Base-by-base conservation (phyloP, 2,329 filamentous ascomycete species). In the Ophiostoma pallidulum region DNA sequence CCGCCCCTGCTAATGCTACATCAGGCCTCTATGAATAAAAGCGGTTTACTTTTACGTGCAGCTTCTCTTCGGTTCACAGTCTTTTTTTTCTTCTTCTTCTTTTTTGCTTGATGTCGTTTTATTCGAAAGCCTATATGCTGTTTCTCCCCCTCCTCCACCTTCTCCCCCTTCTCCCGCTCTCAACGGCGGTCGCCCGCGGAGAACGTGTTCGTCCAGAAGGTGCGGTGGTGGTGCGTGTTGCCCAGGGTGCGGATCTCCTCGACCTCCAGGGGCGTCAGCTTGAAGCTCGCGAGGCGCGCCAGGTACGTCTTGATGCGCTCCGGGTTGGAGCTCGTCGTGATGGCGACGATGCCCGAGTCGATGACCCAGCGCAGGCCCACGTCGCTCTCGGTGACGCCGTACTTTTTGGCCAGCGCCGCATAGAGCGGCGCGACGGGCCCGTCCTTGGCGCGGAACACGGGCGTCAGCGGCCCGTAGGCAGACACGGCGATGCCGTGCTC, bases 241-340 rank as follows among this genome's bases (percentile, higher is more conserved):
- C 82, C 82, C 31, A 72, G 57, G 54, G 73, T 67, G 0, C 69
- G 59, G 51, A 85, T 78, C 45, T 74, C 69, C 39, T 71, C 62
- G 12, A 84, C 64, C 62, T 84, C 81, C 46, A 71, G 67, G 0
- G 71, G 65, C 10, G 76, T 78, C 53, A 85, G 65, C 66, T 77
- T 75, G 57, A 84, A 81, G 38, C 57, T 64, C 37, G 66, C 69
- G 53, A 75, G 51, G 53, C 69, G 70, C n/a, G 62, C 58, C 49
- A 77, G 54, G 56, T 76, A 81, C n/a, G 68, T 67, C 58, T 73
- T 67, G 51, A 84, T 63, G 41, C 81, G 67, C 53, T 77, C 67
- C 58, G 75, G 69, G 54, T 70, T 83, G 31, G 66, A 65, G 57
- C 75, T 81, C 10, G 80, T 83, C 0, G 79, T 82, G 47, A 83